Evolutionary conservation across 2,329 filamentous ascomycete genomes (phyloP).

Genomic region (Nemania serpens): DNA sequence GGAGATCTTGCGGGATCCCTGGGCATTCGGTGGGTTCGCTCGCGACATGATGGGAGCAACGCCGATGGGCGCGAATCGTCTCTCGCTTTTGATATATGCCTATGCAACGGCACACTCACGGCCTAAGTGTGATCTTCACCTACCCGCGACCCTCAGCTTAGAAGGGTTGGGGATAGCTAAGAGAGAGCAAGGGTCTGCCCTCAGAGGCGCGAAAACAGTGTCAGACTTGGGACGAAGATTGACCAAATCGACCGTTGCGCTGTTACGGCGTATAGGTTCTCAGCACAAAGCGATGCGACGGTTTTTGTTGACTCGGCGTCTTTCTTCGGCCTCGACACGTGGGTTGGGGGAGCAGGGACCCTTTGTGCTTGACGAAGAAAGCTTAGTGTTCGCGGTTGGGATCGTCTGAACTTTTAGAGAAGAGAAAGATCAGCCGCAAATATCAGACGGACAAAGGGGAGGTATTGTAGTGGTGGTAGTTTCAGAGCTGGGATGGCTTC

Average conservation of each 20-base stretch:
- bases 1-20: conserved; percentile 87
- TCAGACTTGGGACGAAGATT: conserved; percentile 5
- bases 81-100: conserved; percentile 4
- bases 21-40: conserved; percentile 59
- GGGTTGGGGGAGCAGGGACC: conserved; percentile 12
- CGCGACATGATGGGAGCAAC: conserved; percentile 56
- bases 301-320: conserved; percentile 10
- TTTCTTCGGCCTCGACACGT: conserved; percentile 26
- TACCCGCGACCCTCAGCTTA: conserved; percentile 7
- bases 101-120: not conserved
- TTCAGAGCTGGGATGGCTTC: not conserved
- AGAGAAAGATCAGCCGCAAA: conserved; percentile 33
- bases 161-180: not conserved
- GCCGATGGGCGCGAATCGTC: conserved; percentile 5
- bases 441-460: conserved; percentile 34
- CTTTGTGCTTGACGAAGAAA: conserved; percentile 35
- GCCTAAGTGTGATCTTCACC: conserved; percentile 12
- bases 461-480: not conserved
- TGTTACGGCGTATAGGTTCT: not conserved
- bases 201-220: conserved; percentile 1
- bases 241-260: not conserved
- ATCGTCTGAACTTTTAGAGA: conserved; percentile 27
- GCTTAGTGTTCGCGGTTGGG: conserved; percentile 29
- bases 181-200: not conserved
- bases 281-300: conserved; percentile 7